These are phyloP conservation scores for Helicocarpus griseus DNA, from an alignment of 2,329 filamentous ascomycete species.

Conservation along the genomic window DNA sequence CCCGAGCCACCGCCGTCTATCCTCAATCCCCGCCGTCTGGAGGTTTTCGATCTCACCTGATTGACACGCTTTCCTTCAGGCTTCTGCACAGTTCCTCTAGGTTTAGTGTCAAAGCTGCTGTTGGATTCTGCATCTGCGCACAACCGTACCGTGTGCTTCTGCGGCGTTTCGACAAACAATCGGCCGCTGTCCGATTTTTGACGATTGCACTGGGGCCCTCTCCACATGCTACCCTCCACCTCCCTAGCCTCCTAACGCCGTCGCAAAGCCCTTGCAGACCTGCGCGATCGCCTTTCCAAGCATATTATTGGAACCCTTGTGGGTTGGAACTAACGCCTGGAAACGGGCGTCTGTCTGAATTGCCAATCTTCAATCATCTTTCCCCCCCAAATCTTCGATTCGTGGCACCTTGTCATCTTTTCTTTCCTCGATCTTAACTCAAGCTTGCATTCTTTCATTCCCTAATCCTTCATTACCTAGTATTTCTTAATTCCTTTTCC, in stretches of 20 bases:
- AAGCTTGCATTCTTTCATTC: background rate
- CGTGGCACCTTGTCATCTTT: background rate
- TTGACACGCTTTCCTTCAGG: too few species aligned
- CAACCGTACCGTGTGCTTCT: too few species aligned
- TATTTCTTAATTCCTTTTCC: background rate
- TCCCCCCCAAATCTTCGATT: background rate
- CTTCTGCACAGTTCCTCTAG: too few species aligned
- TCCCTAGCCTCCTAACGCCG: background rate
- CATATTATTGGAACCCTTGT: background rate
- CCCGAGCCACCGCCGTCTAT: too few species aligned
- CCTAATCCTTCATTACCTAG: too few species aligned
- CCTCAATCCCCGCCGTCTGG: too few species aligned
- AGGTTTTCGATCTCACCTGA: too few species aligned
- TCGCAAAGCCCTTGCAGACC: background rate
- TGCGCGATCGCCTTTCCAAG: constrained; percentile 1
- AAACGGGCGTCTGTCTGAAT: background rate
- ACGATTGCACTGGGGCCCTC: background rate
- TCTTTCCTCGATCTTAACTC: background rate
- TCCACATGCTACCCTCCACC: background rate
- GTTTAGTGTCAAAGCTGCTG: too few species aligned
- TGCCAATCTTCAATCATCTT: constrained; percentile 2
- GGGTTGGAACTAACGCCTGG: background rate
- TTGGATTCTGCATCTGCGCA: too few species aligned
- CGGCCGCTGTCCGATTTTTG: background rate
- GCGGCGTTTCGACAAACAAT: background rate